Percentiles rank a stretch among this genome's conserved stretches.
Evolutionary conservation across 768 basidiomycete species (phyloP).

Genomic region (Termitomyces sp.): DNA sequence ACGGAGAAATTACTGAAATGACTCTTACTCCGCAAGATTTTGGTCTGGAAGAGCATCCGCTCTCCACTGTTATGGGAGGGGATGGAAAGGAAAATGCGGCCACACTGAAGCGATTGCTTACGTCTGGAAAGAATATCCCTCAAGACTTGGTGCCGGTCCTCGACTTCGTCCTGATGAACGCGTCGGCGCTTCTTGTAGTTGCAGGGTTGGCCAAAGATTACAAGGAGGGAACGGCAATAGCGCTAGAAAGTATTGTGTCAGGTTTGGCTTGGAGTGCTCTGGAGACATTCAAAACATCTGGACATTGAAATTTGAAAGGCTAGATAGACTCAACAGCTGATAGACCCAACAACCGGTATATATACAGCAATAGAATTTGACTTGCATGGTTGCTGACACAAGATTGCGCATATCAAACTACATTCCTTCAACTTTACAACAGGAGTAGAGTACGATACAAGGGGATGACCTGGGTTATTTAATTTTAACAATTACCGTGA

Average conservation of each 20-base stretch:
- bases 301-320: neutral
- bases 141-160: constrained; percentile 54
- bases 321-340: too few relatives aligned
- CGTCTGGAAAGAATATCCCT: constrained; percentile 50
- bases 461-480: constrained; percentile 15
- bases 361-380: neutral
- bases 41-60: constrained; percentile 66
- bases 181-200: constrained; percentile 82
- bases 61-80: constrained; percentile 66
- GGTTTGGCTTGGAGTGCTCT: constrained; percentile 58
- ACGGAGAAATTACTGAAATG: constrained; percentile 58
- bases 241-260: constrained; percentile 52
- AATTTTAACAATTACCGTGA: constrained; percentile 4
- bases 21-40: constrained; percentile 70
- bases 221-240: constrained; percentile 65
- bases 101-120: constrained; percentile 62
- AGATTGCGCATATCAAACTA: neutral
- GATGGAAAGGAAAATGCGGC: constrained; percentile 77
- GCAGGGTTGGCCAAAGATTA: constrained; percentile 70
- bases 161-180: constrained; percentile 89
- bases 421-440: constrained; percentile 5
- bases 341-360: neutral
- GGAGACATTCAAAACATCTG: constrained; percentile 35
- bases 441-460: neutral
- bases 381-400: neutral